Evolutionary conservation across 768 basidiomycete genomes (phyloP).

Genomic region (Collybia mongolica): DNA sequence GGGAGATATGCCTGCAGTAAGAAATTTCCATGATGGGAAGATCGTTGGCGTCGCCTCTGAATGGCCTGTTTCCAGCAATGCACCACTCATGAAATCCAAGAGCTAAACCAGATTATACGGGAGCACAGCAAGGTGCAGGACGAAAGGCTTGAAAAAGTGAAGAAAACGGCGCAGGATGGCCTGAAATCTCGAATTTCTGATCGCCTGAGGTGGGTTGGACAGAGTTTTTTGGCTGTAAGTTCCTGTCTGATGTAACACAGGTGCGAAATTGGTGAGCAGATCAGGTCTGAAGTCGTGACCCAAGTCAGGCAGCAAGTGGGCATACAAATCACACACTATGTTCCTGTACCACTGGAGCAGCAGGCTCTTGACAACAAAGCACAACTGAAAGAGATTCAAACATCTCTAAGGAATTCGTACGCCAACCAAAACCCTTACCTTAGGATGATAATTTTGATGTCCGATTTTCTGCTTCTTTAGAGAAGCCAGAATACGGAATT

Average conservation of each 20-base stretch:
- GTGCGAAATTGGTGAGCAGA: constrained; percentile 31
- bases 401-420: constrained; percentile 54
- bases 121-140: not conserved
- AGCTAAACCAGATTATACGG: not conserved
- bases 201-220: constrained; percentile 28
- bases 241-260: constrained; percentile 3
- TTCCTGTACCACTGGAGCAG: constrained; percentile 45
- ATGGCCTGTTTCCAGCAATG: not conserved
- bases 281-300: constrained; percentile 36
- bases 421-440: constrained; percentile 15
- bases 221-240: not conserved
- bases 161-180: constrained; percentile 20
- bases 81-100: not conserved
- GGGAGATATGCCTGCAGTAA: too few relatives aligned
- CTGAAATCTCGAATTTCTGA: constrained; percentile 19
- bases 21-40: too few relatives aligned
- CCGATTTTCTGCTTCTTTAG: constrained; percentile 23
- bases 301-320: constrained; percentile 49
- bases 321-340: constrained; percentile 42
- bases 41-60: too few relatives aligned
- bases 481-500: constrained; percentile 48
- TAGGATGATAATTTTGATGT: too few relatives aligned
- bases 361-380: constrained; percentile 42
- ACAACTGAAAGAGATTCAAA: constrained; percentile 41
- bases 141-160: constrained; percentile 8